Base-by-base conservation (phyloP, 768 basidiomycete genomes). In the Calocybe gangraenosa region DNA sequence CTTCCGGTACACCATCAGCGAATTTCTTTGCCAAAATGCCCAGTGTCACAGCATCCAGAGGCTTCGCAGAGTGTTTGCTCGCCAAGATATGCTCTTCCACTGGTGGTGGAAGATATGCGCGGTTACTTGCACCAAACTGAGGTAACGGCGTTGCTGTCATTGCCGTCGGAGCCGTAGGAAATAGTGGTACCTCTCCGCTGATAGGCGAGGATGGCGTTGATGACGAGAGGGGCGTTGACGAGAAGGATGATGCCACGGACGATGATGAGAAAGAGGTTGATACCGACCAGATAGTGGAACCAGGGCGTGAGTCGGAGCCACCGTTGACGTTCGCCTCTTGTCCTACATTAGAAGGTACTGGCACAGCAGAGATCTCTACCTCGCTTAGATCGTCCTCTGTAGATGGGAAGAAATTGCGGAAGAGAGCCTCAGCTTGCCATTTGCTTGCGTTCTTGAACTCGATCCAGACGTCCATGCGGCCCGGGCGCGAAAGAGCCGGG, bases 381-480 rank as follows among this genome's bases (percentile, higher is more conserved):
- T 57, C 60, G 19, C 45, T 32, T 17, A 46, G 40, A 21, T 78
- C 75, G 37, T 67, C 71, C 40, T 87, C 85, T 8, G 78, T 70
- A 13, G 79, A 86, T 0, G 90, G 90, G 82, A 92, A 92, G 68
- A 92, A 92, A 65, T 92, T 92, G 49, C 84, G 78, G 79, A 91
- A 92, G 33, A 92, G 73, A 17, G 80, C 81, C 63, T 92, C 87
- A 0, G 88, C 88, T 59, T 93, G 90, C 78, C 82, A 84, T 53
- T 82, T 83, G 49, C 81, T 84, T 25, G 92, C 85, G 50, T 87
- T 83, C 70, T 83, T 87, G 71, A 94, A 94, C 62, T 92, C 87
- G 37, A 94, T 76, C 82, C 88, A 90, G 7, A 95, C 87, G 57
- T 94, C 92, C 86, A 90, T 88, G 21, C 87, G 84, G 14, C 92